Evolutionary conservation across 2,329 filamentous ascomycete genomes (phyloP), one percentile per base, ranked within the genome.

Genomic region (Trichoderma sp.): DNA sequence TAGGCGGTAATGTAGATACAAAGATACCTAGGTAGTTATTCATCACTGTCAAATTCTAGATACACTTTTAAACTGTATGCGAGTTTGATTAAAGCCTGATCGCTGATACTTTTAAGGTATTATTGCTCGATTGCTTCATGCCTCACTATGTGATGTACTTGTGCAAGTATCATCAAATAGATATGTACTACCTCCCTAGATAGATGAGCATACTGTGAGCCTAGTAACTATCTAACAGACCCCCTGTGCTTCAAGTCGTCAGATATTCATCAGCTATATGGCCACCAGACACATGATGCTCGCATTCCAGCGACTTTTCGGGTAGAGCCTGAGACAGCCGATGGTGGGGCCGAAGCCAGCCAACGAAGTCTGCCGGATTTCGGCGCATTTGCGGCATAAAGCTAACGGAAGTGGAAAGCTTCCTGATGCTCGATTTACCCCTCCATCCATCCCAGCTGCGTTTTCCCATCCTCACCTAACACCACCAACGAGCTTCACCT

Each of bases 331-430:
- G 27, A 33, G 62, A 27, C 14, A 60, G 68, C 68, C 56, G 68
- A 62, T 62, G 18, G 67, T 71, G 68, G 68, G 56, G 59, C 59
- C 68, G 68, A 71, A 31, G 9, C 50, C 31, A 69, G 45, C 45
- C 31, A 18, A 56, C 29, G 35, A 31, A 24, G 35, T 45, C 33
- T 71, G 27, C 68, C 68, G 68, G 56, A 33, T 33, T 71, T 71
- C 68, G 68, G 68, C 68, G 68, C 68, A 71, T 71, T 41, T 45
- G 68, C 68, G 68, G 68, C 56, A 71, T 35, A 63, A 33, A 33
- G 50, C 50, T 63, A 33, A 63, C 60, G 29, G 50, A 56, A 56
- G 60, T 35, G 60, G 29, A 11, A n/a, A 63, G 60, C 60, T 63
- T 33, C 59, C 31, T 33, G 59, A 63, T 67, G 35, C 21, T 50